phyloP scores from a whole-genome alignment of 371 early-diverging fungal species.

The Circinella umbellata region DNA sequence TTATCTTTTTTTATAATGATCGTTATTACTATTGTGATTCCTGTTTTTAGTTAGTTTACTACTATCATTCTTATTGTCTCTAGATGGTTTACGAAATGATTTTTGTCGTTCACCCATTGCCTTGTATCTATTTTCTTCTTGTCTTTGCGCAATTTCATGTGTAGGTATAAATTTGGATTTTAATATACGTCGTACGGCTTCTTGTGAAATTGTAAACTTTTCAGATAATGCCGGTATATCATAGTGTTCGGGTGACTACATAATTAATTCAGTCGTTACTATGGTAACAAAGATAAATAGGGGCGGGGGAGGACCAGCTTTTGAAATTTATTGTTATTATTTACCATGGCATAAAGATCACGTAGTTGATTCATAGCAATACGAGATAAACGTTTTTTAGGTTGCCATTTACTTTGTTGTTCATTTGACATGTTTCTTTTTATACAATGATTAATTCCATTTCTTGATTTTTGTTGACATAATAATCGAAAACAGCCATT shows the following conservation, averaged over 20 bases:
- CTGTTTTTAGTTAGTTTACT: too few relatives aligned
- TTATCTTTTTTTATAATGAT: too few relatives aligned
- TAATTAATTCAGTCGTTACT: too few relatives aligned
- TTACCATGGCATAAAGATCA: slow-evolving; percentile 28
- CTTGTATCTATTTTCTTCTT: slow-evolving; percentile 40
- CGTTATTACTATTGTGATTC: too few relatives aligned
- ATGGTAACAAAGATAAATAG: too few relatives aligned
- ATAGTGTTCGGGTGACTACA: slow-evolving; percentile 16
- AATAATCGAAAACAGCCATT: neutral
- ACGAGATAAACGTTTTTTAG: slow-evolving; percentile 44
- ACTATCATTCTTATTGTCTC: neutral
- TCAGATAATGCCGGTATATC: slow-evolving; percentile 25
- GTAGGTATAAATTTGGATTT: slow-evolving; percentile 40
- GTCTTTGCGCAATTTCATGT: slow-evolving; percentile 29
- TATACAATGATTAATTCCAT: neutral
- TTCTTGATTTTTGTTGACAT: neutral
- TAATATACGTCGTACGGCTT: slow-evolving; percentile 42
- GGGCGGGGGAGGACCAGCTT: too few relatives aligned
- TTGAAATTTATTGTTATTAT: too few relatives aligned
- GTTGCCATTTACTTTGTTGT: slow-evolving; percentile 24
- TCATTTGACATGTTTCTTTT: neutral
- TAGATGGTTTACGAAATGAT: slow-evolving; percentile 12
- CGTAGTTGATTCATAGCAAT: slow-evolving; percentile 41
- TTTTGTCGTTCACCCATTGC: slow-evolving; percentile 41
- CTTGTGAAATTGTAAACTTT: slow-evolving; percentile 40